Base-by-base conservation (phyloP, 1,139 yeast species). In the Blastobotrys petasosporus region DNA sequence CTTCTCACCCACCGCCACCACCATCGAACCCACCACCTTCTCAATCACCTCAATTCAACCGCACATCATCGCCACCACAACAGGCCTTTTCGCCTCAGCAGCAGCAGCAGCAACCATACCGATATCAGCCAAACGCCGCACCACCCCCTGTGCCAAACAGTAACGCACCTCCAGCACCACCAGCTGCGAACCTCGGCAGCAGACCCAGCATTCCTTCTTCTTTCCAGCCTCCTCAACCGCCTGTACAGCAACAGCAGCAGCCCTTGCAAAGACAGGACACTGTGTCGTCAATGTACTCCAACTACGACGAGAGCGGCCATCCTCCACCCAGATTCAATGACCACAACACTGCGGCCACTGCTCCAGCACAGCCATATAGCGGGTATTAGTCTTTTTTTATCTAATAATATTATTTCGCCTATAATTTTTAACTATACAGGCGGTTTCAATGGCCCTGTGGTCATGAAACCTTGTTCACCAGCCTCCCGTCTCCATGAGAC, bases 401-500 rank as follows among this genome's bases (percentile, higher is more conserved):
- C 4, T 4, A 4, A 32, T 32, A 32, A 4, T 32, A 15, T 13
- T 32, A 32, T 32, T 32, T 32, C 5, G 12, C 33, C 8, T 5
- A 4, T 31, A 31, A 31, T 31, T n/a, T 31, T n/a, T 31, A n/a
- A 3, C 20, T 13, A 37, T n/a, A 28, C 6, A 10, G 15, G 38
- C 33, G 32, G 33, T 39, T 49, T 52, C 16, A 52, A 37, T 10
- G 54, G 44, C 1, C 57, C 59, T 1, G 67, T 61, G 6, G 63
- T 61, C 44, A 63, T 53, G 61, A 66, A 63, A 1, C 70, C 70
- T 46, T 57, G 53, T 40, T 63, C 64, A 2, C 70, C 70, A 41
- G 66, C 47, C 41, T 65, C 67, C 17, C 69, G 55, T 1, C 68
- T 54, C 70, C 70, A 66, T 31, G 62, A 58, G 10, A 66, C 50